phyloP scores from a whole-genome alignment of 2,329 filamentous ascomycete genomes.

The Sclerotinia subarctica region DNA sequence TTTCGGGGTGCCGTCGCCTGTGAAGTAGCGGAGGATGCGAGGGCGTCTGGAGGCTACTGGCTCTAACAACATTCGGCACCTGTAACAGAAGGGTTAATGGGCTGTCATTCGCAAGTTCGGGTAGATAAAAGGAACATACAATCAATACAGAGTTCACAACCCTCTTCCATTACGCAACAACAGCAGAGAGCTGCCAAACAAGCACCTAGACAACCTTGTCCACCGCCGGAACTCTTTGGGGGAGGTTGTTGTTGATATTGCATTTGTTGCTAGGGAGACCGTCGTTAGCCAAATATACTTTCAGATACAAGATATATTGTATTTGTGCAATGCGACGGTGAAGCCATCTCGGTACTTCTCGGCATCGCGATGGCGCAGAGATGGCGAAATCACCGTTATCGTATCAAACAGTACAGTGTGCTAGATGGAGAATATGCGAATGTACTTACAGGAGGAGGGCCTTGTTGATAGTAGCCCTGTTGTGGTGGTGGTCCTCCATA shows the following conservation, averaged over 20 bases:
- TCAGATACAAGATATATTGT: background rate
- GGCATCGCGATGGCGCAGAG: background rate
- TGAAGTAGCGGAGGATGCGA: background rate
- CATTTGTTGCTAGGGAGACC: conserved; percentile 41
- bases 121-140: conserved; percentile 36
- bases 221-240: conserved; percentile 40
- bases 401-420: background rate
- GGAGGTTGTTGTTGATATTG: conserved; percentile 45
- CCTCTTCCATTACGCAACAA: conserved; percentile 51
- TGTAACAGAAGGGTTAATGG: background rate
- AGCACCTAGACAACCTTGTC: conserved; percentile 44
- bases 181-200: conserved; percentile 50
- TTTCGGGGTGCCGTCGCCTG: background rate
- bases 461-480: conserved; percentile 27
- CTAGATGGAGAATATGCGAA: background rate
- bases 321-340: background rate
- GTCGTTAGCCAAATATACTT: conserved; percentile 26
- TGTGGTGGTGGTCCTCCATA: conserved; percentile 27
- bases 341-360: background rate
- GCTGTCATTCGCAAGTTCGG: background rate
- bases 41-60: background rate
- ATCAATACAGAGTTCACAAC: conserved; percentile 50
- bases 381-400: background rate
- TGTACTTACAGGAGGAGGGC: conserved; percentile 18
- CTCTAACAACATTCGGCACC: conserved; percentile 19